Evolutionary conservation across 2,329 filamentous ascomycete genomes (phyloP).

Genomic region (Xylariaceae sp.): DNA sequence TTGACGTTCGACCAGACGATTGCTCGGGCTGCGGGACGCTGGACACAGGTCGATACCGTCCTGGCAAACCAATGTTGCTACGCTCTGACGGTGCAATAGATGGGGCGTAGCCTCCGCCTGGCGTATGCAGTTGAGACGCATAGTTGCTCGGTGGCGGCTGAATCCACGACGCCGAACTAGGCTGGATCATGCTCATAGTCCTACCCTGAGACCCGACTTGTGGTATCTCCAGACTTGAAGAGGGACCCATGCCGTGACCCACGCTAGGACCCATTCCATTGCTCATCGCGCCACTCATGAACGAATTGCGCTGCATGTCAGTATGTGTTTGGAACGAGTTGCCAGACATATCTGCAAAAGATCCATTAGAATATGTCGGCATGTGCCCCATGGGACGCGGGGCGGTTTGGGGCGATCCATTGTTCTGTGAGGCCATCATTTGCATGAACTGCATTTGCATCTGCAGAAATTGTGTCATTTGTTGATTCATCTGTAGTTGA

Average conservation of each 20-base stretch:
- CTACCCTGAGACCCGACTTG: conserved; percentile 49
- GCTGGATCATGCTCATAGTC: conserved; percentile 82
- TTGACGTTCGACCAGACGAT: conserved; percentile 35
- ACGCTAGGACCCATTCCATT: conserved; percentile 41
- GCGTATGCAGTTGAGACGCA: conserved; percentile 47
- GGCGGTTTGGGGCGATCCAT: conserved; percentile 24
- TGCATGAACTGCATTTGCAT: conserved; percentile 96
- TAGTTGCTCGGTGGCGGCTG: conserved; percentile 45
- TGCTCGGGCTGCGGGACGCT: conserved; percentile 44
- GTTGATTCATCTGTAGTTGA: conserved; percentile 75
- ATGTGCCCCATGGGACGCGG: conserved; percentile 34
- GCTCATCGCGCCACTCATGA: conserved; percentile 27
- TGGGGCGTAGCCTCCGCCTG: conserved; percentile 66
- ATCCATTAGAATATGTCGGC: conserved; percentile 42
- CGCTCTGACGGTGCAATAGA: conserved; percentile 95
- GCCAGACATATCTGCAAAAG: conserved; percentile 33
- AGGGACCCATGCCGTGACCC: too few relatives aligned
- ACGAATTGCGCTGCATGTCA: conserved; percentile 27
- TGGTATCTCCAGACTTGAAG: conserved; percentile 38
- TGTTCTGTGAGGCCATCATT: conserved; percentile 58
- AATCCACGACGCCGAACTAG: conserved; percentile 57
- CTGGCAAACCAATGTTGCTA: conserved; percentile 86
- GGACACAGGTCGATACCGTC: conserved; percentile 86
- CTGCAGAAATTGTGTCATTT: conserved; percentile 85
- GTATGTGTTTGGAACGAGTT: conserved; percentile 18